A percentile compares a stretch with the other conserved stretches of the same genome.
Evolutionary conservation across 1,284 basidiomycete species (phyloP).

Genomic region (Leccinum insolens): DNA sequence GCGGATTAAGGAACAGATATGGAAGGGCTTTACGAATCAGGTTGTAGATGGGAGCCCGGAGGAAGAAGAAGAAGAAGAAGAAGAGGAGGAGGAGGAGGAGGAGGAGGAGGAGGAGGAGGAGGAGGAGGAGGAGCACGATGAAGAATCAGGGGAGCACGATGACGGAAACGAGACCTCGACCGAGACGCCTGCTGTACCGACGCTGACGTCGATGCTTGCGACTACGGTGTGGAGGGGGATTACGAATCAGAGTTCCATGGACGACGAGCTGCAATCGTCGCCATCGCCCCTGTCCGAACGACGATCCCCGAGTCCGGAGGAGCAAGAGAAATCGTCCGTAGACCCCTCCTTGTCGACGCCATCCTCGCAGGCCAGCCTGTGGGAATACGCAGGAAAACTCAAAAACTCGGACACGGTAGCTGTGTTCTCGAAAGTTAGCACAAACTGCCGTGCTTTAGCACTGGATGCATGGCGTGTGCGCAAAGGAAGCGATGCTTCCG

Average conservation of each 20-base stretch:
- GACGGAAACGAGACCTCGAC: constrained; percentile 50
- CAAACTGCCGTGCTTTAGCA: constrained; percentile 71
- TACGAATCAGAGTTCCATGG: constrained; percentile 74
- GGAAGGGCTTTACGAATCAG: constrained; percentile 67
- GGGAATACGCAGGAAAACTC: constrained; percentile 73
- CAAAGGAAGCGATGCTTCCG: constrained; percentile 16
- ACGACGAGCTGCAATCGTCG: constrained; percentile 44
- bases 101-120: constrained; percentile 5
- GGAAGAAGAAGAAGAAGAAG: constrained; percentile 23
- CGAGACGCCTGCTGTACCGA: constrained; percentile 42
- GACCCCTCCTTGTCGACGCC: constrained; percentile 9
- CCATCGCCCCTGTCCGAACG: constrained; percentile 45
- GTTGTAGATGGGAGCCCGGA: constrained; percentile 40
- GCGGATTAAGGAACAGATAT: constrained; percentile 62
- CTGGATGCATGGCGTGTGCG: constrained; percentile 45
- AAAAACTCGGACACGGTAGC: constrained; percentile 74
- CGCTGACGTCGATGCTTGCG: constrained; percentile 57
- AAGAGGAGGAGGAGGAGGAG: constrained; percentile 24
- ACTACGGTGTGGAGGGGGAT: constrained; percentile 72
- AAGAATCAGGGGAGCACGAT: constrained; percentile 40
- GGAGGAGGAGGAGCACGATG: constrained; percentile 35
- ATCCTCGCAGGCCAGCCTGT: constrained; percentile 42
- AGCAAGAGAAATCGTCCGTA: constrained; percentile 11
- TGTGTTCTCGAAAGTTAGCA: constrained; percentile 68
- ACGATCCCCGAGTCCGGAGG: constrained; percentile 33